Evolutionary conservation across 306 rosid species (phyloP).

Genomic region (Citrullus amarus): DNA sequence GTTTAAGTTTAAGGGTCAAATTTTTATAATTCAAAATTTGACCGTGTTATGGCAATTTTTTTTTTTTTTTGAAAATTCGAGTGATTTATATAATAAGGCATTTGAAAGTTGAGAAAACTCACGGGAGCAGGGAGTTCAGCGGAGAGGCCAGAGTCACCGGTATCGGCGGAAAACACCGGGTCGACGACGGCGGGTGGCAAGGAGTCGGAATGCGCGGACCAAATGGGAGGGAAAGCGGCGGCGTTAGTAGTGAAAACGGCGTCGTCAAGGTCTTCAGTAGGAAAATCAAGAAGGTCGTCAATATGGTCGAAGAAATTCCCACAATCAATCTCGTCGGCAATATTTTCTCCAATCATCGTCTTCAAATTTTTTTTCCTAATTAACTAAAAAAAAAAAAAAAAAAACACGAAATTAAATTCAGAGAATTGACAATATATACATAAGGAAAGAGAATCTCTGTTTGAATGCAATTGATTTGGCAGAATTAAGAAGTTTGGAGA

Average conservation of each 20-base stretch:
- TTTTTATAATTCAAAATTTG: too few species aligned
- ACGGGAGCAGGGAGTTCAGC: slow-evolving; percentile 90
- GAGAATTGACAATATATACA: too few species aligned
- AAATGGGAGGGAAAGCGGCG: slow-evolving; percentile 37
- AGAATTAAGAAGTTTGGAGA: too few species aligned
- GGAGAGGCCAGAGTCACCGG: slow-evolving; percentile 53
- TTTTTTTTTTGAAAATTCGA: too few species aligned
- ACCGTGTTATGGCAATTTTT: too few species aligned
- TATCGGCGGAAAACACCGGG: slow-evolving; percentile 49
- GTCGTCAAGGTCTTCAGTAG: slow-evolving; percentile 43
- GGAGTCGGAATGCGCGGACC: slow-evolving; percentile 29
- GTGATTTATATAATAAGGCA: too few species aligned
- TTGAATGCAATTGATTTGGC: too few species aligned
- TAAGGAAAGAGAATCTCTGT: too few species aligned
- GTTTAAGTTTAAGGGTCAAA: too few species aligned
- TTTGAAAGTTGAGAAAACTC: slow-evolving; percentile 3
- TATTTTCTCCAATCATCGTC: slow-evolving; percentile 64
- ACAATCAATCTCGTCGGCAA: slow-evolving; percentile 73
- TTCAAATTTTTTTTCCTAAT: slow-evolving; percentile 16
- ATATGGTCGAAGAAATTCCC: slow-evolving; percentile 89
- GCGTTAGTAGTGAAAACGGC: slow-evolving; percentile 19
- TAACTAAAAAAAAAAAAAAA: too few species aligned
- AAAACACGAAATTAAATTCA: too few species aligned
- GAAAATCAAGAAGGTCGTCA: slow-evolving; percentile 81
- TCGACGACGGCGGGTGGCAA: slow-evolving; percentile 33